phyloP scores from a whole-genome alignment of 139 green algal species.

The Coelastrella sp. region DNA sequence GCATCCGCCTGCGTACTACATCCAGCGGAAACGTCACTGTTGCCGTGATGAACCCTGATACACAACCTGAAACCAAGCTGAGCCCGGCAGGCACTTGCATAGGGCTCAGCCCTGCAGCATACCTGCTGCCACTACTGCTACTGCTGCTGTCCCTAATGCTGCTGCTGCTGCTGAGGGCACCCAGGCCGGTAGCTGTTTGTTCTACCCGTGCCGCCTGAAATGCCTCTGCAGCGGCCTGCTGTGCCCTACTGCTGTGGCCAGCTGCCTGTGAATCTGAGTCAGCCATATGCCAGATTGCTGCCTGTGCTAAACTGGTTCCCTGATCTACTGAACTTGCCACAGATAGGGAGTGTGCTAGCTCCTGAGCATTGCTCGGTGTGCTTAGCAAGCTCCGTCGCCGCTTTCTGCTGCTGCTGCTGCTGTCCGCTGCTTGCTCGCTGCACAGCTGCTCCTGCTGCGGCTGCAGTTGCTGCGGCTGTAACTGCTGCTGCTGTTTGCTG shows the following conservation, averaged over 20 bases:
- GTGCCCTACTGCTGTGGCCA: neutral
- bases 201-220: neutral
- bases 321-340: conserved; percentile 42
- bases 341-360: conserved; percentile 10
- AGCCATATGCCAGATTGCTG: conserved; percentile 29
- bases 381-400: neutral
- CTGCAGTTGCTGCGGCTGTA: conserved; percentile 20
- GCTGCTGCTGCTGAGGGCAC: conserved; percentile 4
- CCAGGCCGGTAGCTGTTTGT: neutral
- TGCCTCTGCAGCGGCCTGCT: conserved; percentile 14
- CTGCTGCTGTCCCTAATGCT: neutral
- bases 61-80: conserved; percentile 82
- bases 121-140: conserved; percentile 29
- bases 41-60: conserved; percentile 86
- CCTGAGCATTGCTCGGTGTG: neutral
- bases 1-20: conserved; percentile 89
- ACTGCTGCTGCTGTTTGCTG: conserved; percentile 6
- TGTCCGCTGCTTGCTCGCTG: neutral
- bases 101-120: neutral
- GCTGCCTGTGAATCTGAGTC: conserved; percentile 4
- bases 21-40: conserved; percentile 93
- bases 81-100: conserved; percentile 29
- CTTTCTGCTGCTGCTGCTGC: conserved; percentile 22
- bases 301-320: conserved; percentile 16
- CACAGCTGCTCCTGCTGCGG: neutral